These are phyloP conservation scores for Calocybe indica DNA, from an alignment of 768 basidiomycete genomes.

Conservation along the genomic window DNA sequence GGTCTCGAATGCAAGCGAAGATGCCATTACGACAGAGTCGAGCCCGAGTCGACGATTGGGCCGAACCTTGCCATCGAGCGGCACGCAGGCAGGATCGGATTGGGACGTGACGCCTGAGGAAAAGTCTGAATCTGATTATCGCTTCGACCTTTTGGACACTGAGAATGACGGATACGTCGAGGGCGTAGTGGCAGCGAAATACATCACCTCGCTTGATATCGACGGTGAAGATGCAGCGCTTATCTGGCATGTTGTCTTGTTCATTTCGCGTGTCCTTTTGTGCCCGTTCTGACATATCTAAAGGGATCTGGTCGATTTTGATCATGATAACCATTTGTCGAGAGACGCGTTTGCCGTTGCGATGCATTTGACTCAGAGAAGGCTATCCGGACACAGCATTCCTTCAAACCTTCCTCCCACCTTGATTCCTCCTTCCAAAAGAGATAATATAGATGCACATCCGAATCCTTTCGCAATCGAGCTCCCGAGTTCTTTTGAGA, in stretches of 20 bases:
- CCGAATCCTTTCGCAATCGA: background rate
- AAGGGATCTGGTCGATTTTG: constrained; percentile 29
- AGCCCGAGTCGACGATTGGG: background rate
- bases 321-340: constrained; percentile 26
- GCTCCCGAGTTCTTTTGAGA: too few relatives aligned
- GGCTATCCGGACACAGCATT: constrained; percentile 23
- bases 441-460: background rate
- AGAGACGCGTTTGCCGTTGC: constrained; percentile 32
- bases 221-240: constrained; percentile 25
- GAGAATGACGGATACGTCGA: constrained; percentile 24
- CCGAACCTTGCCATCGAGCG: background rate
- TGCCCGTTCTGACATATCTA: background rate
- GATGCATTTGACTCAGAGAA: constrained; percentile 27
- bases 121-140: constrained; percentile 20
- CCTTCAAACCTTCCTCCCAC: constrained; percentile 26
- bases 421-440: constrained; percentile 22
- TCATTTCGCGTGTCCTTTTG: background rate
- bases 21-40: background rate
- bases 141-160: constrained; percentile 26
- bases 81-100: constrained; percentile 2
- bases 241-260: constrained; percentile 27
- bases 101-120: constrained; percentile 24
- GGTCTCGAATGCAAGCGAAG: background rate
- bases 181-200: constrained; percentile 24
- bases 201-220: constrained; percentile 26